Conservation (phyloP, 768 basidiomycete genomes). For the Panellus pusillus region DNA sequence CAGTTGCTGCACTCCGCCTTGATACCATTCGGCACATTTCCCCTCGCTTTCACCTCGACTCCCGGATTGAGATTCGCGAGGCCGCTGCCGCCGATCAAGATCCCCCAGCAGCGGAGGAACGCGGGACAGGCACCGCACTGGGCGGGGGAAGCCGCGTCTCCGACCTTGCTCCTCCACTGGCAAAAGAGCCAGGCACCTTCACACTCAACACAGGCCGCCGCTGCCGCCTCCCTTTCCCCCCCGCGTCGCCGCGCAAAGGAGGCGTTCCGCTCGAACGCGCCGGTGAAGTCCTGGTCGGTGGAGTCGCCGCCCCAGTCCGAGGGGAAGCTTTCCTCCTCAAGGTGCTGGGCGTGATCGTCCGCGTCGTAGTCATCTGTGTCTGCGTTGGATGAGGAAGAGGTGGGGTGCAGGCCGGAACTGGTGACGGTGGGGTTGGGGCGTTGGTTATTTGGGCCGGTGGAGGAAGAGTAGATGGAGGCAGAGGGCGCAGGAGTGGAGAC, state of each 20-base stretch:
- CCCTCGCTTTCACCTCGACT: too few relatives aligned
- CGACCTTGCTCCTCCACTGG: slow-evolving; percentile 4
- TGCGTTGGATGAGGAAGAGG: too few relatives aligned
- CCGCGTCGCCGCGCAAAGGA: neutral
- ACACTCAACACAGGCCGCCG: slow-evolving; percentile 15
- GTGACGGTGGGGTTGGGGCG: too few relatives aligned
- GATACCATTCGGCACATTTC: slow-evolving; percentile 52
- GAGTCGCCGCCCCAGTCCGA: slow-evolving; percentile 19
- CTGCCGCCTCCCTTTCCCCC: neutral
- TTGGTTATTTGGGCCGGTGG: too few relatives aligned
- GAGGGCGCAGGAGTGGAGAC: too few relatives aligned
- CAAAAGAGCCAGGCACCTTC: slow-evolving; percentile 2
- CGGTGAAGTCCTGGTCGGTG: slow-evolving; percentile 10
- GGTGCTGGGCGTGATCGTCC: neutral
- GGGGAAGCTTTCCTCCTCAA: neutral
- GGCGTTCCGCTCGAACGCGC: slow-evolving; percentile 5
- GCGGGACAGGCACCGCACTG: too few relatives aligned
- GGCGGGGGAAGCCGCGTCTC: slow-evolving; percentile 8
- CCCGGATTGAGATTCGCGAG: too few relatives aligned
- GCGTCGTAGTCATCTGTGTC: neutral
- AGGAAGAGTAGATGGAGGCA: too few relatives aligned
- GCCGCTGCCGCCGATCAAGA: too few relatives aligned
- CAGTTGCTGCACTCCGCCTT: slow-evolving; percentile 90
- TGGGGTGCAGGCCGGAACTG: too few relatives aligned
- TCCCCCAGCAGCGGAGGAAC: too few relatives aligned